Conservation (phyloP, 306 rosid species). For the Corylus avellana region DNA sequence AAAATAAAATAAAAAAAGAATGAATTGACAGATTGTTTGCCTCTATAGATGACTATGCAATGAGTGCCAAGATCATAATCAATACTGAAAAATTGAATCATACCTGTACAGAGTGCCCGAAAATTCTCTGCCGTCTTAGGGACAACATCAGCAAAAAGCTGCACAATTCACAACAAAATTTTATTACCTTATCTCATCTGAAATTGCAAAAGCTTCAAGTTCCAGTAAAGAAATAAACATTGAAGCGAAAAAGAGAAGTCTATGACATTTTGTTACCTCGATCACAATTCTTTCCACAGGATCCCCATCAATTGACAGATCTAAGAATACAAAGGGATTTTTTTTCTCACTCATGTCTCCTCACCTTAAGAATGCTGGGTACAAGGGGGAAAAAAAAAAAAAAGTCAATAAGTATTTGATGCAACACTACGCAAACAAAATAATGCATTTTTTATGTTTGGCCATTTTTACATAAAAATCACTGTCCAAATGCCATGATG, state of each 20-base stretch:
- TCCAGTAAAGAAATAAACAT: not conserved
- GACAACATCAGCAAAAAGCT: conserved; percentile 84
- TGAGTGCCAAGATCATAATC: not conserved
- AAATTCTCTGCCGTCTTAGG: conserved; percentile 93
- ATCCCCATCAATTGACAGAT: conserved; percentile 71
- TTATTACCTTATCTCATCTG: conserved; percentile 13
- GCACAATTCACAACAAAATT: conserved; percentile 45
- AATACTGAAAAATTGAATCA: not conserved
- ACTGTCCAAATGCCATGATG: not conserved
- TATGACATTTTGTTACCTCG: conserved; percentile 52
- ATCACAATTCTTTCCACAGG: conserved; percentile 64
- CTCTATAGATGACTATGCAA: not conserved
- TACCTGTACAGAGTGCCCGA: conserved; percentile 95
- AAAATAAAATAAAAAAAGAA: not conserved
- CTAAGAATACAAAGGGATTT: conserved; percentile 75
- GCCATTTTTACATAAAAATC: not conserved
- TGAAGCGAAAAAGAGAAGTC: conserved; percentile 2
- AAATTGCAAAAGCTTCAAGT: conserved; percentile 13
- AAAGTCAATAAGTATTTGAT: not conserved
- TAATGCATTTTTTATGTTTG: not conserved
- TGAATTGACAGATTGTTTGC: not conserved
- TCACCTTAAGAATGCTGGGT: conserved; percentile 30
- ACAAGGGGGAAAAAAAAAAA: not conserved
- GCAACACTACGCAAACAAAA: not conserved
- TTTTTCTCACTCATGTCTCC: conserved; percentile 65